Base-by-base conservation (phyloP, 208 protist species). In the Crithidia acanthocephali region DNA sequence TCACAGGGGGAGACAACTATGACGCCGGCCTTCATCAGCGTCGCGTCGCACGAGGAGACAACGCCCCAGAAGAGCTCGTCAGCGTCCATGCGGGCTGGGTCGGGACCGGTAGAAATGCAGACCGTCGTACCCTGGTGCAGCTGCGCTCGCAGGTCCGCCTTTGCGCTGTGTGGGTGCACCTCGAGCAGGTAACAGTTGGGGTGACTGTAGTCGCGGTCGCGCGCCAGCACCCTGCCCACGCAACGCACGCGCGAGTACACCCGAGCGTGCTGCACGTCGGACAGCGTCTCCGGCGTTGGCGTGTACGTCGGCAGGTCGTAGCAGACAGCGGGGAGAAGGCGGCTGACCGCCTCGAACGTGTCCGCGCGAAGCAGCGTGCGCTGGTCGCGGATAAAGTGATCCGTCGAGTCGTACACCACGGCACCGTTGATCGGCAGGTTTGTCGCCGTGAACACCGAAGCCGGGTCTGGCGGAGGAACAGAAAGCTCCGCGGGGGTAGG, bases 11-110 rank as follows among this genome's bases (percentile, higher is more conserved):
- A 68, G 13, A 97, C 78, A 2, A 86, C 88, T 22, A 95, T 85
- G 55, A 92, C 81, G 47, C 76, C 69, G 16, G 75, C 83, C 23
- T 51, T 58, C 37, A 94, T 68, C 18, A 97, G 69, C 40, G 68
- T 28, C 22, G 69, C 25, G 52, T 97, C 86, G 44, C 80, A 84
- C 0, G 88, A 93, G 20, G 90, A 87, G 5, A 97, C 74, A 23
- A 85, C 69, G n/a, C 85, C 88, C 90, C 92, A 97, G 80, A 97
- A 97, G 13, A 97, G 48, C 61, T 97, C 90, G 1, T 81, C 68
- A 32, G 70, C 44, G 27, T 65, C 52, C 44, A 93, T 76, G 18
- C 15, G 9, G 11, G 80, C 85, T 6, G 72, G 79, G 69, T 94
- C 83, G 15, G 84, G 73, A 2, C 79, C 68, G 47, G 92, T 97